Evolutionary conservation across 495 filamentous ascomycete species (phyloP).

Genomic region (Penicillium tannophilum): DNA sequence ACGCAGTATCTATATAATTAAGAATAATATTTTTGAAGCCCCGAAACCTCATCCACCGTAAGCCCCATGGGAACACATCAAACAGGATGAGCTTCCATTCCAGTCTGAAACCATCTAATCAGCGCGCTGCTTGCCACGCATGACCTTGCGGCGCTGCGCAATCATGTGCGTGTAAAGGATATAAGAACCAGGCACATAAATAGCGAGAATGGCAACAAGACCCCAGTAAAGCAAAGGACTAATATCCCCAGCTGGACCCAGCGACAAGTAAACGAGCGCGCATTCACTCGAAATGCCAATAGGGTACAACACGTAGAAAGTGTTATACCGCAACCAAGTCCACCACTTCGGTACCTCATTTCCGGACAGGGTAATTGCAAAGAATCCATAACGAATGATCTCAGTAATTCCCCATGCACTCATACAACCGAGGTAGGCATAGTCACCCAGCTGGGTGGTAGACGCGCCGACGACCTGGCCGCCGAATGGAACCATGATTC

Average conservation of each 20-base stretch:
- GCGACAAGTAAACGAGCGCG: slow-evolving; percentile 67
- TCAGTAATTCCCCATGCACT: slow-evolving; percentile 84
- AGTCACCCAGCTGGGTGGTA: slow-evolving; percentile 37
- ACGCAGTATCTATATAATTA: slow-evolving; percentile 5
- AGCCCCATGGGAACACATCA: not conserved
- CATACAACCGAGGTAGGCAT: slow-evolving; percentile 53
- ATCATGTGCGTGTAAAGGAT: slow-evolving; percentile 95
- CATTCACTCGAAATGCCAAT: slow-evolving; percentile 87
- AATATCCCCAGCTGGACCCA: slow-evolving; percentile 56
- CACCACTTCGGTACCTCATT: slow-evolving; percentile 60
- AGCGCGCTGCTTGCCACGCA: slow-evolving; percentile 40
- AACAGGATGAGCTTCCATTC: not conserved
- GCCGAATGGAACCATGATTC: slow-evolving; percentile 63
- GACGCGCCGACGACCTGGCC: slow-evolving; percentile 34
- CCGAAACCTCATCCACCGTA: not conserved
- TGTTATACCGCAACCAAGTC: slow-evolving; percentile 89
- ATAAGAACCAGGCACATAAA: slow-evolving; percentile 84
- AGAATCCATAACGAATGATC: slow-evolving; percentile 86
- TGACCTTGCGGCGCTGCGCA: slow-evolving; percentile 76
- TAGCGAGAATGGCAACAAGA: slow-evolving; percentile 62
- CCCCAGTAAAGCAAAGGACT: slow-evolving; percentile 55
- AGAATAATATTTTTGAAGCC: not conserved
- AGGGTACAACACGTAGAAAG: slow-evolving; percentile 90
- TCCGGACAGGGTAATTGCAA: slow-evolving; percentile 69
- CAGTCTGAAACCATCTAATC: slow-evolving; percentile 20